These are phyloP conservation scores for Symbiodinium pilosum DNA, from an alignment of 73 alveolate species.

Conservation along the genomic window DNA sequence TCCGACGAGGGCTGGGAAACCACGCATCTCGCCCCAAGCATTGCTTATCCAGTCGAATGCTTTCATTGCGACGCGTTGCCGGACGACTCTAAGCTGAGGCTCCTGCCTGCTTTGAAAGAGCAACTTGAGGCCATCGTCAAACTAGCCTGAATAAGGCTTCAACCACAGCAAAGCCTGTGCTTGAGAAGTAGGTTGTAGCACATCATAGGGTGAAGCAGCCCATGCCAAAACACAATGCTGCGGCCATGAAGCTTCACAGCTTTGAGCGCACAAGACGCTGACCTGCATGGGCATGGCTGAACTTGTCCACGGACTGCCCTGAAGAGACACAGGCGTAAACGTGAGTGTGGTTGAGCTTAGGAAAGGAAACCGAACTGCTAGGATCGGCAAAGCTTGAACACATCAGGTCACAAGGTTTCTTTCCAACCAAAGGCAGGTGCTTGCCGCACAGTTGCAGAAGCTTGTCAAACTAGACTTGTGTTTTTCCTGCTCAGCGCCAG, in stretches of 20 bases:
- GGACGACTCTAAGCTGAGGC: neutral
- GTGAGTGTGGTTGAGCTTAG: no score
- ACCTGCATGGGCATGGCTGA: neutral
- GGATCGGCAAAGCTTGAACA: no score
- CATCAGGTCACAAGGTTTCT: no score
- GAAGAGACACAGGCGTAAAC: no score
- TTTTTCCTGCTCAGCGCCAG: no score
- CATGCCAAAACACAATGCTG: neutral
- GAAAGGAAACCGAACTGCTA: no score
- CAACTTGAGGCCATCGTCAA: neutral
- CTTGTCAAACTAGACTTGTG: neutral
- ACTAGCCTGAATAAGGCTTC: neutral
- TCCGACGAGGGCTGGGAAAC: constrained; percentile 52
- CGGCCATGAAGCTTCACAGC: neutral
- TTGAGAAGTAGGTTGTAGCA: no score
- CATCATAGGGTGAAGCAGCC: neutral
- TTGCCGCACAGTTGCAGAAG: neutral
- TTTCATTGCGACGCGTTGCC: neutral
- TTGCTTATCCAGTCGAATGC: no score
- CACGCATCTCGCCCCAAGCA: constrained; percentile 31
- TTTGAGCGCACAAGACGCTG: neutral
- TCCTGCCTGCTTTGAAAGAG: neutral
- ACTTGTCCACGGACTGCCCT: no score
- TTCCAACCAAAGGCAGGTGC: neutral
- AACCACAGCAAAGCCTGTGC: no score